Evolutionary conservation across 768 basidiomycete genomes (phyloP).

Genomic region (Leccinum disarticulatum): DNA sequence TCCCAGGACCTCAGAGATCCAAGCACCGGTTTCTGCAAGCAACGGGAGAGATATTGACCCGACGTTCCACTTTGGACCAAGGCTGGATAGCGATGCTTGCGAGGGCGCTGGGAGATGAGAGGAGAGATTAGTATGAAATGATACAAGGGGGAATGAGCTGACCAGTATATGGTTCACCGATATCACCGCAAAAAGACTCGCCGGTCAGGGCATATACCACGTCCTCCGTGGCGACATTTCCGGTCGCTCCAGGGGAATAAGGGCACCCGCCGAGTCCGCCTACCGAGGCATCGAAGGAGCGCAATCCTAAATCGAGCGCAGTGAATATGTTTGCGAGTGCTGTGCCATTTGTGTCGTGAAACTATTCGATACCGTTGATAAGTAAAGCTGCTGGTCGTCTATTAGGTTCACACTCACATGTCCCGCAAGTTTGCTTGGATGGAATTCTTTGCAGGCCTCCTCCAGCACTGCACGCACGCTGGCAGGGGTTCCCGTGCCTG

Average conservation of each 20-base stretch:
- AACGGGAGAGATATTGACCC: conserved; percentile 58
- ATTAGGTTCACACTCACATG: conserved; percentile 32
- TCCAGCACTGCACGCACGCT: conserved; percentile 68
- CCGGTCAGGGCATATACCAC: conserved; percentile 78
- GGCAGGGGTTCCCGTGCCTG: conserved; percentile 78
- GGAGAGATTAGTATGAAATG: background rate
- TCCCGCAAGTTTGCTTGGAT: conserved; percentile 69
- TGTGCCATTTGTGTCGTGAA: conserved; percentile 89
- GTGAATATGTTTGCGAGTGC: conserved; percentile 75
- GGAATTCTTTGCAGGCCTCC: conserved; percentile 60
- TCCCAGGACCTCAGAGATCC: conserved; percentile 72
- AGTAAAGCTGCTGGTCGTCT: background rate
- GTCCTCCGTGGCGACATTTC: conserved; percentile 93
- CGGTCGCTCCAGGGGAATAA: conserved; percentile 93
- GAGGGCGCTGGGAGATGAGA: background rate
- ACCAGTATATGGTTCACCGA: conserved; percentile 35
- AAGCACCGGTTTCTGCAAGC: conserved; percentile 75
- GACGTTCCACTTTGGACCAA: conserved; percentile 27
- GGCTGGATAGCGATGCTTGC: background rate
- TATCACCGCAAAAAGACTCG: conserved; percentile 54
- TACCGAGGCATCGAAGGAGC: conserved; percentile 80
- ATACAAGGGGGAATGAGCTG: background rate
- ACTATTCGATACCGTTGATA: conserved; percentile 40
- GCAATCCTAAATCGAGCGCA: conserved; percentile 70
- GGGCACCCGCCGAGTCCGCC: conserved; percentile 95